Evolutionary conservation across 495 filamentous ascomycete genomes (phyloP), one percentile per base, ranked within the genome.

Genomic region (Cercophora newfieldiana): DNA sequence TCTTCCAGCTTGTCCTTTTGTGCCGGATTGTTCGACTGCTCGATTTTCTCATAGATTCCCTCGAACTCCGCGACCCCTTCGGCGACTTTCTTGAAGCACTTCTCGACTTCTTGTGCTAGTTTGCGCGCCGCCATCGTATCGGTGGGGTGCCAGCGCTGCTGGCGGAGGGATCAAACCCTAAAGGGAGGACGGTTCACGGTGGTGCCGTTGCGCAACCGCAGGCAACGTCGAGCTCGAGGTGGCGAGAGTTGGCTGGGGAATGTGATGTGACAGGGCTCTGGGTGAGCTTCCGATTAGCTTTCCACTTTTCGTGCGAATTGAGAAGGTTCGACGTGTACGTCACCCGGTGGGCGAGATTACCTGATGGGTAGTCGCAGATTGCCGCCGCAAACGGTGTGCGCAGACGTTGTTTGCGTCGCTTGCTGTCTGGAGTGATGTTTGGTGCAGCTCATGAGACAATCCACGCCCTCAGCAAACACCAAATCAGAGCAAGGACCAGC

Each of bases 1-100:
- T 99, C 95, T 78, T 98, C 95, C 33, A 95, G 87, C 82, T 97
- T 98, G 78, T 99, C 96, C 75, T 97, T 97, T 78, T 98, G 95
- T 33, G 96, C 92, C 64, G 90, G 85, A 78, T 98, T 99, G 57
- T 88, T 90, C 8, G 92, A 89, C 67, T 92, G 87, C 68, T 91
- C 88, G 66, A 98, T 94, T 85, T 99, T 99, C 68, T 98, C 96
- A 80, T 96, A 93, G 64, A 97, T 96, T 71, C 82, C 82, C 72
- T 98, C 93, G 75, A 99, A 99, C 56, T 91, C 88, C 59, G 88
- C 81, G n/a, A 98, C 93, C 18, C 95, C 95, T 82, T 97, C 93
- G 44, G 84, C 82, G 68, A 97, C 92, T 81, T 94, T 94, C 80
- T 99, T 99, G 87, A 97, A 98, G 85, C 91, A 95, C 81, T 95